phyloP scores from a whole-genome alignment of 805 yeast genomes.

The Cyberlindnera maritima region DNA sequence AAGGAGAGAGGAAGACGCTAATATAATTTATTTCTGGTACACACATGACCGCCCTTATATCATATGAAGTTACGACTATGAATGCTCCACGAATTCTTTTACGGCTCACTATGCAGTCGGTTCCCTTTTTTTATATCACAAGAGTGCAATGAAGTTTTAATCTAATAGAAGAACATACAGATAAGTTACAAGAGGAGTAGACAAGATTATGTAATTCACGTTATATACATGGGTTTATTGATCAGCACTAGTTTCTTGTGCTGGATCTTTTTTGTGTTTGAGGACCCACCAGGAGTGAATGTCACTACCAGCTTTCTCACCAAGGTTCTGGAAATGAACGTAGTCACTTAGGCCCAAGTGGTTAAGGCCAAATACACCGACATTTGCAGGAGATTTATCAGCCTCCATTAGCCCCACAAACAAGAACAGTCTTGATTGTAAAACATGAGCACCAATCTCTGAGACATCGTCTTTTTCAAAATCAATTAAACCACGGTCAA shows the following conservation, averaged over 20 bases:
- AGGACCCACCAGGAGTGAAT: constrained; percentile 19
- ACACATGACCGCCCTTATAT: no score
- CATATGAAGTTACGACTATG: background rate
- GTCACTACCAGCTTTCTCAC: constrained; percentile 9
- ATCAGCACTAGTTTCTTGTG: no score
- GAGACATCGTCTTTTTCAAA: constrained; percentile 32
- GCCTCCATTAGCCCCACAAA: constrained; percentile 40
- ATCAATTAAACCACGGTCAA: constrained; percentile 54
- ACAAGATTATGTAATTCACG: no score
- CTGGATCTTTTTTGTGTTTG: constrained; percentile 5
- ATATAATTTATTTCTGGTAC: background rate
- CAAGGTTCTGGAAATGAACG: constrained; percentile 11
- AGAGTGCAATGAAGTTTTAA: background rate
- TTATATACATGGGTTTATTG: no score
- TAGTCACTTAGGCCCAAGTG: constrained; percentile 15
- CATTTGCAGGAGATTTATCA: constrained; percentile 26
- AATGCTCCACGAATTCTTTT: background rate
- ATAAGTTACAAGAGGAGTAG: no score
- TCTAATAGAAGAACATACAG: background rate
- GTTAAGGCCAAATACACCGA: constrained; percentile 34
- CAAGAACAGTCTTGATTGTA: constrained; percentile 37
- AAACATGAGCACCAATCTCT: constrained; percentile 32
- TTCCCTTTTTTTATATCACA: background rate
- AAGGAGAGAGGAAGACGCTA: constrained; percentile 3
- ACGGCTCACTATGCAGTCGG: background rate